Evolutionary conservation across 306 rosid species (phyloP).

Genomic region (Cucurbita pepo): DNA sequence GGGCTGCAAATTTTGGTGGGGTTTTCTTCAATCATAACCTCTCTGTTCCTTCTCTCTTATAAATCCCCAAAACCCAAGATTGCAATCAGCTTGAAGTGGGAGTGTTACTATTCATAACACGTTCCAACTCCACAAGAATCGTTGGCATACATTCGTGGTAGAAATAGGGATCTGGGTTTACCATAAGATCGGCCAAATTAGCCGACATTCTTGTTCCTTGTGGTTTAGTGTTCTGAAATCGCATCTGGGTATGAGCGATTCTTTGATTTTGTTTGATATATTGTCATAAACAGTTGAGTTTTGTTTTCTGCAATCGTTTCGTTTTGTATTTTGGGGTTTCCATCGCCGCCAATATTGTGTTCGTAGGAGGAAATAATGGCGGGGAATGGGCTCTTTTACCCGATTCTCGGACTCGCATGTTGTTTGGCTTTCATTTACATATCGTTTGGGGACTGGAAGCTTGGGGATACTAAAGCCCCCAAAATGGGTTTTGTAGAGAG

Average conservation of each 20-base stretch:
- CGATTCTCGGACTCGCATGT: conserved; percentile 55
- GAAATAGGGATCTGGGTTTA: conserved; percentile 30
- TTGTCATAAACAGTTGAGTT: conserved; percentile 19
- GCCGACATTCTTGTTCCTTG: conserved; percentile 8
- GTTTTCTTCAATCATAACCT: conserved; percentile 10
- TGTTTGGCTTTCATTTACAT: conserved; percentile 52
- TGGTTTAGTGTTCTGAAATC: conserved; percentile 8
- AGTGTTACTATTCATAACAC: not conserved
- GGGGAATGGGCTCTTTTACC: conserved; percentile 53
- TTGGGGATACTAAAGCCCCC: conserved; percentile 11
- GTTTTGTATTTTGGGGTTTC: conserved; percentile 15
- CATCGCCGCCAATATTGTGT: not conserved
- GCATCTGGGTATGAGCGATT: conserved; percentile 16
- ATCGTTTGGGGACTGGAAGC: conserved; percentile 54
- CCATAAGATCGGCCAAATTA: conserved; percentile 7
- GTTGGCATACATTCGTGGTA: not conserved
- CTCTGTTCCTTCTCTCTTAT: not conserved
- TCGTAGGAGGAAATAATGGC: conserved; percentile 18
- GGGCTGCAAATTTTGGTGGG: conserved; percentile 14
- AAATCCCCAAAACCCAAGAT: conserved; percentile 12
- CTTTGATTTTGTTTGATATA: conserved; percentile 9
- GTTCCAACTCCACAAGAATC: conserved; percentile 3
- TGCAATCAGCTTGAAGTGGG: not conserved
- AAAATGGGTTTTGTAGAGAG: conserved; percentile 55
- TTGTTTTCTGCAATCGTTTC: conserved; percentile 8